Base-by-base conservation (phyloP, 768 basidiomycete genomes). In the Mycena vulgaris region DNA sequence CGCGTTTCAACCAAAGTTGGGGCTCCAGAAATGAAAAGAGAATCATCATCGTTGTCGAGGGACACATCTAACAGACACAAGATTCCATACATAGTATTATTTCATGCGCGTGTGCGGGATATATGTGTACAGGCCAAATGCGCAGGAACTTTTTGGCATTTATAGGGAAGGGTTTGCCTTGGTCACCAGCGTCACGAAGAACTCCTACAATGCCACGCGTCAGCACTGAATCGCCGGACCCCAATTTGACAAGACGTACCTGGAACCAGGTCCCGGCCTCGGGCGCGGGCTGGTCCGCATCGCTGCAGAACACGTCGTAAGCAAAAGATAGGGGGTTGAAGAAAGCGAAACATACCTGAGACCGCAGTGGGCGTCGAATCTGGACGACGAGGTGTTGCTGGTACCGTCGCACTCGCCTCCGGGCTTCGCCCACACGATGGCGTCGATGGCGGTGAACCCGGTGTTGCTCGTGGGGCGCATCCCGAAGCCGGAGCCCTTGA, bases 231-330 rank as follows among this genome's bases (percentile, higher is more conserved):
- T 37, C 27, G 10, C 2, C 14, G 25, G n/a, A 40, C 9, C 19
- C 35, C 11, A 49, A 7, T 23, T 23, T 16, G 40, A 14, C 17
- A 16, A 28, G 17, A 67, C 76, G 2, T 49, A 78, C 80, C 80
- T 91, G 89, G 89, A 90, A 90, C 89, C 90, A 91, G 48, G 87
- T 85, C 35, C 90, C 89, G 56, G 89, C 89, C 77, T 90, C 88
- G 35, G 89, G 90, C 14, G 90, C 88, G 57, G 87, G 87, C 68
- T 84, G 81, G 47, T 79, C 77, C 59, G 89, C 88, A 76, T 90
- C 89, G 61, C 88, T 87, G 45, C 19, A 60, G 40, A 49, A 53
- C 13, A 6, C 27, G 55, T 27, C 45, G 30, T 68, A 66, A 70
- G 64, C 57, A 56, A 65, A 62, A 37, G 23, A 53, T 49, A 28